These are phyloP conservation scores for Acanthamoeba triangularis DNA, from an alignment of 208 protist species.

Conservation along the genomic window DNA sequence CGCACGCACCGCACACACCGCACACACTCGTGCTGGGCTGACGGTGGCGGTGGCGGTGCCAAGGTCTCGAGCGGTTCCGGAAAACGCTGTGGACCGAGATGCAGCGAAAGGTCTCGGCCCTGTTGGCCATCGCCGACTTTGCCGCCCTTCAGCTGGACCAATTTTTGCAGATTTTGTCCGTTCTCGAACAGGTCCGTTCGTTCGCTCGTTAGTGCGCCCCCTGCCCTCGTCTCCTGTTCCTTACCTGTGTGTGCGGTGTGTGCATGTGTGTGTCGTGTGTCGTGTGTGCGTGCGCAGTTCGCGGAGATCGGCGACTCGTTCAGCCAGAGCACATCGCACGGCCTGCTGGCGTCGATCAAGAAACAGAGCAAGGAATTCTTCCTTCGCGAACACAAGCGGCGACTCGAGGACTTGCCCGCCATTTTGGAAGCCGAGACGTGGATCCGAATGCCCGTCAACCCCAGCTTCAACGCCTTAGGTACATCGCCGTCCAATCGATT, in stretches of 20 bases:
- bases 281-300: background rate
- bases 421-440: constrained; percentile 57
- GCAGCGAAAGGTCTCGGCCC: constrained; percentile 61
- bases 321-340: constrained; percentile 62
- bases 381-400: constrained; percentile 40
- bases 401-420: constrained; percentile 49
- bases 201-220: background rate
- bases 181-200: constrained; percentile 29
- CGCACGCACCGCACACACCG: too few relatives aligned
- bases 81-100: constrained; percentile 61
- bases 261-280: background rate
- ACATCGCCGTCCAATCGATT: background rate
- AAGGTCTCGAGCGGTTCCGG: constrained; percentile 43
- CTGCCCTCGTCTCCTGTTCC: background rate
- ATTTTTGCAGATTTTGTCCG: constrained; percentile 49
- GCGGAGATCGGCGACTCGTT: constrained; percentile 53
- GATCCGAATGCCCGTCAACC: constrained; percentile 60
- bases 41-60: background rate
- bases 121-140: constrained; percentile 55
- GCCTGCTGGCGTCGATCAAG: constrained; percentile 66
- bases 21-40: background rate
- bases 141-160: constrained; percentile 52
- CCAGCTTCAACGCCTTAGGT: constrained; percentile 38
- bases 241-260: background rate
- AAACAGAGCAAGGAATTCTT: constrained; percentile 72